Evolutionary conservation across 164 flowering plant species (phyloP).

Genomic region (Dillenia turbinata): DNA sequence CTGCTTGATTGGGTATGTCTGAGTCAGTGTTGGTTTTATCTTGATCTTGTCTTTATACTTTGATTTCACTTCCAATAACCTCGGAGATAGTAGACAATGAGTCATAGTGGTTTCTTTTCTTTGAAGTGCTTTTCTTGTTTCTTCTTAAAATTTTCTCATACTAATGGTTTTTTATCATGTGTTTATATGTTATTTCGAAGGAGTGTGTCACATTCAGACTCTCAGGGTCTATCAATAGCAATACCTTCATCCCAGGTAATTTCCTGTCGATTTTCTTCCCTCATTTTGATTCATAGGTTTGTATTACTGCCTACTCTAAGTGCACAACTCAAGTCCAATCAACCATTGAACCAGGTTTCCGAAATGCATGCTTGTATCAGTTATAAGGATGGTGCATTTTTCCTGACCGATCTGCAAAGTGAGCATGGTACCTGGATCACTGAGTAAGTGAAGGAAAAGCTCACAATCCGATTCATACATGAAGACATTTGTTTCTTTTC

Average conservation of each 20-base stretch:
- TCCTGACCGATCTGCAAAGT: slow-evolving; percentile 69
- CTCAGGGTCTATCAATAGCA: slow-evolving; percentile 42
- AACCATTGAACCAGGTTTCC: slow-evolving; percentile 47
- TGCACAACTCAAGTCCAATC: no score
- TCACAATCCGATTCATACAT: no score
- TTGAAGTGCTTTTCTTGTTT: no score
- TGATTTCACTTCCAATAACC: not conserved
- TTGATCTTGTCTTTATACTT: not conserved
- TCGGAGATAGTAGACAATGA: no score
- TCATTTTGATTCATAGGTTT: no score
- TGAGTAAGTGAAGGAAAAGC: slow-evolving; percentile 45
- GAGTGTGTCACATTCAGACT: slow-evolving; percentile 35
- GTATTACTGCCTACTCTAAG: no score
- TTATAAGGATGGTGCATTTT: slow-evolving; percentile 75
- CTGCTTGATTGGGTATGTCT: slow-evolving; percentile 60
- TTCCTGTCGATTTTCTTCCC: not conserved
- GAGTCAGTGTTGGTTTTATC: no score
- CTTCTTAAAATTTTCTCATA: not conserved
- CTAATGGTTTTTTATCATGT: slow-evolving; percentile 7
- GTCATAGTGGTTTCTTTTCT: no score
- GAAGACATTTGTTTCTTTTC: not conserved
- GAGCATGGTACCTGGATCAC: slow-evolving; percentile 79
- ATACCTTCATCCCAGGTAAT: slow-evolving; percentile 65
- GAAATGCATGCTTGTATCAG: slow-evolving; percentile 64
- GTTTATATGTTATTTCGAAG: slow-evolving; percentile 28